Conservation (phyloP, 192 early-diverging fungal species). For the Backusella westeae region DNA sequence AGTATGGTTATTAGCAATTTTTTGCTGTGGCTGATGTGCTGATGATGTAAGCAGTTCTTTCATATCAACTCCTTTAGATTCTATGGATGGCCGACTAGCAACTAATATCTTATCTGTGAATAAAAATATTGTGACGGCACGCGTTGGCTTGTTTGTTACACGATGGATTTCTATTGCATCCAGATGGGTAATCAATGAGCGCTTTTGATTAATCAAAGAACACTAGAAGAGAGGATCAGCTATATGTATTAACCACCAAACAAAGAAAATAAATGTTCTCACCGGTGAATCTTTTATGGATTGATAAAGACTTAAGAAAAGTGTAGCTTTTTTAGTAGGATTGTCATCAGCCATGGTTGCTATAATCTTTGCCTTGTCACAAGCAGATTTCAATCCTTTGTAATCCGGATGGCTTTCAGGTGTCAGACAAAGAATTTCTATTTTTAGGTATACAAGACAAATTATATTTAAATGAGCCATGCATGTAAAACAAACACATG, state of each 20-base stretch:
- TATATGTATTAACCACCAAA: background rate
- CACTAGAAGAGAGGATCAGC: constrained; percentile 9
- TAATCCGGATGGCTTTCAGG: constrained; percentile 25
- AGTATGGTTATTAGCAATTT: background rate
- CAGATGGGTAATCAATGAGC: constrained; percentile 24
- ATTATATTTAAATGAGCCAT: background rate
- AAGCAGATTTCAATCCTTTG: constrained; percentile 18
- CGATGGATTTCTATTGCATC: constrained; percentile 35
- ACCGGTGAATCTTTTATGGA: constrained; percentile 36
- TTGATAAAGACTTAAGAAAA: constrained; percentile 33
- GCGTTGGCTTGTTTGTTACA: constrained; percentile 21
- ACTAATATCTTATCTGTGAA: constrained; percentile 40
- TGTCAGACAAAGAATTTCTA: constrained; percentile 34
- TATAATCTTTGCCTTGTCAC: constrained; percentile 22
- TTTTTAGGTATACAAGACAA: background rate
- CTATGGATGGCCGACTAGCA: constrained; percentile 26
- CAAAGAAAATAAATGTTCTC: background rate
- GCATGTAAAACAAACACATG: background rate
- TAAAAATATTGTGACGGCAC: constrained; percentile 34
- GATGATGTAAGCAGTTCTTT: constrained; percentile 15
- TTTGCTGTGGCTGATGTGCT: background rate
- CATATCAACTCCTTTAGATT: constrained; percentile 21
- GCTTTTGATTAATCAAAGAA: constrained; percentile 34
- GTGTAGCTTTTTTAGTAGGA: constrained; percentile 31
- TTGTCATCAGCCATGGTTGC: constrained; percentile 40